Evolutionary conservation across 2,329 filamentous ascomycete genomes (phyloP), one percentile per base, ranked within the genome.

Genomic region (Fusarium sp.): DNA sequence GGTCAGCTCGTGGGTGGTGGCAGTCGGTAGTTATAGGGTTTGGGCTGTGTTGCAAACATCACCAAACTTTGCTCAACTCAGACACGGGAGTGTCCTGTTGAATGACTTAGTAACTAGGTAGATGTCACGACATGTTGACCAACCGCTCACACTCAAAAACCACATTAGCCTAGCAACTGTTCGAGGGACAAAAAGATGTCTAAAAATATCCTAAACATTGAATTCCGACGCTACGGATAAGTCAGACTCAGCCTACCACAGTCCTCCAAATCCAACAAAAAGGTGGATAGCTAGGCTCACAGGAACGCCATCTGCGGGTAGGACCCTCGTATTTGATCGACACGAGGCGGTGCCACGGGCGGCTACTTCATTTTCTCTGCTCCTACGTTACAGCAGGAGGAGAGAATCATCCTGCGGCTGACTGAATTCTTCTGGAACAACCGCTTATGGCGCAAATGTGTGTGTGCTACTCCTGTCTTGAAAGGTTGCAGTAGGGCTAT

Each of bases 321-420:
- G 51, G 41, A 50, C 68, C 47, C 71, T 74, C 71, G 71, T 74
- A 74, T 74, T 60, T 28, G 57, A 63, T 68, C 60, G 58, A 70
- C 71, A 68, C 68, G 71, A 72, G 71, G 71, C 71, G 31, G 65
- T 74, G 71, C 68, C 42, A 72, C 55, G 30, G 50, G 48, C 56
- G 64, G 48, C 33, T 42, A 62, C 68, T 66, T 51, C 68, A 71
- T 72, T 58, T 53, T 44, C 66, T 65, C 24, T 53, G 16, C 48
- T 61, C 65, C 47, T 45, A 68, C 64, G 65, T 68, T 68, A 50
- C 65, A 68, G 47, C 38, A 31, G 41, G 36, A 24, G 30, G 26
- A 57, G 31, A 57, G 38, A 41, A 31, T 26, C 15, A 39, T 58
- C 51, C 55, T 65, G 42, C 60, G 56, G 61, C 66, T 61, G 54